These are phyloP conservation scores for Drosera spatulata DNA, from an alignment of 179 eudicot genomes.

Conservation along the genomic window DNA sequence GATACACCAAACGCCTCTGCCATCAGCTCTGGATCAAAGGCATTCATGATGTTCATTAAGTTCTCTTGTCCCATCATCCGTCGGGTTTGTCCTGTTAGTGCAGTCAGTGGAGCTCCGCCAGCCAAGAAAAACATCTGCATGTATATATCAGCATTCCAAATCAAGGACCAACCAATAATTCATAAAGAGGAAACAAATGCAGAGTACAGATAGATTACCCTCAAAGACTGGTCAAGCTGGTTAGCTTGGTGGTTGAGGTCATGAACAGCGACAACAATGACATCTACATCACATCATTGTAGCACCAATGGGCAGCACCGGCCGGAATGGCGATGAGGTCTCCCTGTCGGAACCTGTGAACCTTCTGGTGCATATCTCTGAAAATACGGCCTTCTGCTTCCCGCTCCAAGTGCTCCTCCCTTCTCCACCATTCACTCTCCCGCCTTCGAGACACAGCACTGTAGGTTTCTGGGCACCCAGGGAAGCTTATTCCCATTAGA, in stretches of 20 bases:
- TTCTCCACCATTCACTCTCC: neutral
- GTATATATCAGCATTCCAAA: neutral
- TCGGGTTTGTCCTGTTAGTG: conserved; percentile 4
- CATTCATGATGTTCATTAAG: conserved; percentile 36
- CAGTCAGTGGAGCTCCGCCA: conserved; percentile 21
- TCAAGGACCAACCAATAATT: neutral
- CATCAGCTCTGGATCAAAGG: conserved; percentile 36
- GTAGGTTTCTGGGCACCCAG: conserved; percentile 75
- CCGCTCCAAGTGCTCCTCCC: too few species aligned
- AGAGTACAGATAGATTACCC: conserved; percentile 17
- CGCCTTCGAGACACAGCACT: conserved; percentile 14
- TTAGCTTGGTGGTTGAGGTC: conserved; percentile 65
- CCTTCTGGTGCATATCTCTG: conserved; percentile 48
- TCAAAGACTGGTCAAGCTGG: conserved; percentile 54
- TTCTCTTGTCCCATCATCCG: conserved; percentile 4
- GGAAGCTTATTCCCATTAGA: conserved; percentile 32
- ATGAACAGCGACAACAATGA: conserved; percentile 36
- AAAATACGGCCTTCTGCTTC: neutral
- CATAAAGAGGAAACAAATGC: too few species aligned
- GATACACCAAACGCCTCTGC: conserved; percentile 44
- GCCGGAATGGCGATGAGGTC: conserved; percentile 61
- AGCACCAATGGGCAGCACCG: conserved; percentile 59
- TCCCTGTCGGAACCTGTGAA: conserved; percentile 49
- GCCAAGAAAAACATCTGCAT: conserved; percentile 47
- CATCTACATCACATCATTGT: conserved; percentile 53